phyloP scores from a whole-genome alignment of 2,329 filamentous ascomycete species.

The Fusarium brachygibbosum region DNA sequence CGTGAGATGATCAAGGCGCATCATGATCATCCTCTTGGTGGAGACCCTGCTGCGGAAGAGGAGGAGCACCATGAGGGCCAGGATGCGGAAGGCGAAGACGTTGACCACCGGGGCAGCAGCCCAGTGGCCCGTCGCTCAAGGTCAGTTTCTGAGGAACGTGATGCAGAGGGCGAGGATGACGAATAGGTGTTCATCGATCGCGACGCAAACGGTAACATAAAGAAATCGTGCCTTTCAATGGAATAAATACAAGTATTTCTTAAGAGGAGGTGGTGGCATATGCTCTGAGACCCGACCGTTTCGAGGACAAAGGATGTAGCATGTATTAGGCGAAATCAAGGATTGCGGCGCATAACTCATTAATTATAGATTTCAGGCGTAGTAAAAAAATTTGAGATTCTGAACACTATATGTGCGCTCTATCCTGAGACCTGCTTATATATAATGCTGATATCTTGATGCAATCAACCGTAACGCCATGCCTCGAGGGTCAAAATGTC shows the following conservation, averaged over 20 bases:
- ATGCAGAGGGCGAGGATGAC: constrained; percentile 64
- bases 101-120: constrained; percentile 37
- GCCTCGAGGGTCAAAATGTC: background rate
- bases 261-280: constrained; percentile 13
- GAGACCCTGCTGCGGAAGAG: constrained; percentile 57
- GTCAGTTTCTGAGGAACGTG: constrained; percentile 53
- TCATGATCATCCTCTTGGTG: constrained; percentile 66
- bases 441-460: background rate
- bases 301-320: constrained; percentile 20
- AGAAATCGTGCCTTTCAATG: constrained; percentile 42
- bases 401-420: constrained; percentile 8
- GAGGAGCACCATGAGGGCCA: constrained; percentile 50
- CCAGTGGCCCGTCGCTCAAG: constrained; percentile 44
- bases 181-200: constrained; percentile 42
- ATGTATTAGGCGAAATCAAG: constrained; percentile 31
- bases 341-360: constrained; percentile 40
- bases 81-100: constrained; percentile 46
- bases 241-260: constrained; percentile 4
- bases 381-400: constrained; percentile 18
- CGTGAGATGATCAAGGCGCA: constrained; percentile 65
- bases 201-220: constrained; percentile 62
- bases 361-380: constrained; percentile 43
- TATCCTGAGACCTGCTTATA: constrained; percentile 1
- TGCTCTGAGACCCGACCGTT: constrained; percentile 5
- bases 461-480: constrained; percentile 25